phyloP scores from a whole-genome alignment of 1,284 basidiomycete species.

The Rhodotorula sp. region DNA sequence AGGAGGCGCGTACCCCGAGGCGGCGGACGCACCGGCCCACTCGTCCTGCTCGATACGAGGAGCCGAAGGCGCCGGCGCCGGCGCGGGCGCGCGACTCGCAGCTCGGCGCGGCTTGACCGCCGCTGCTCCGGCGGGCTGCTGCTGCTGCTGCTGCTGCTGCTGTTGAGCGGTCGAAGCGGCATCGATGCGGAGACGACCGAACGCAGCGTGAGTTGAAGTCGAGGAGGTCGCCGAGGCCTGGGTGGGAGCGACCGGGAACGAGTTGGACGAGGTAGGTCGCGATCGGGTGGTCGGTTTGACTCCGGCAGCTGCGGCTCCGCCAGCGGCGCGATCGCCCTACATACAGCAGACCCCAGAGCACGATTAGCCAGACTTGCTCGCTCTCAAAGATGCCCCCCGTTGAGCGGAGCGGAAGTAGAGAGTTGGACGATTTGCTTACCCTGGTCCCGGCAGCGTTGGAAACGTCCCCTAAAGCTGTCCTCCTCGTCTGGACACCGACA shows the following conservation, averaged over 20 bases:
- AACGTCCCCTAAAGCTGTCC: slow-evolving; percentile 34
- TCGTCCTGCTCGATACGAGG: slow-evolving; percentile 30
- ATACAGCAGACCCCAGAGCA: no score
- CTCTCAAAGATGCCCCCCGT: no score
- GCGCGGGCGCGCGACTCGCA: slow-evolving; percentile 1
- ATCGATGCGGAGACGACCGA: slow-evolving; percentile 29
- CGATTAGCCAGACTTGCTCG: no score
- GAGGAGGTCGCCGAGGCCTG: slow-evolving; percentile 21
- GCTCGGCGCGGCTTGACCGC: slow-evolving; percentile 7
- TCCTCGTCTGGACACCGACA: neutral
- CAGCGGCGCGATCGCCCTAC: neutral
- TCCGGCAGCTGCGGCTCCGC: neutral
- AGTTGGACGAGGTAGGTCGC: slow-evolving; percentile 23
- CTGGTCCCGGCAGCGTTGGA: slow-evolving; percentile 24
- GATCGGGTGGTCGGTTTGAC: slow-evolving; percentile 30
- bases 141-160: neutral
- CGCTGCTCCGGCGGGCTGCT: slow-evolving; percentile 5
- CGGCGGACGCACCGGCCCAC: slow-evolving; percentile 25
- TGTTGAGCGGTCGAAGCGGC: neutral
- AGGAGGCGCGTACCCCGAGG: neutral
- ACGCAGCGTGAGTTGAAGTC: slow-evolving; percentile 33
- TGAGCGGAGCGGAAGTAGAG: no score
- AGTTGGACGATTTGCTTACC: slow-evolving; percentile 8
- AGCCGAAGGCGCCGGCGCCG: slow-evolving; percentile 12
- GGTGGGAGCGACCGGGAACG: neutral